Evolutionary conservation across 148 eudicot species (phyloP).

Genomic region (Agrostemma githago): DNA sequence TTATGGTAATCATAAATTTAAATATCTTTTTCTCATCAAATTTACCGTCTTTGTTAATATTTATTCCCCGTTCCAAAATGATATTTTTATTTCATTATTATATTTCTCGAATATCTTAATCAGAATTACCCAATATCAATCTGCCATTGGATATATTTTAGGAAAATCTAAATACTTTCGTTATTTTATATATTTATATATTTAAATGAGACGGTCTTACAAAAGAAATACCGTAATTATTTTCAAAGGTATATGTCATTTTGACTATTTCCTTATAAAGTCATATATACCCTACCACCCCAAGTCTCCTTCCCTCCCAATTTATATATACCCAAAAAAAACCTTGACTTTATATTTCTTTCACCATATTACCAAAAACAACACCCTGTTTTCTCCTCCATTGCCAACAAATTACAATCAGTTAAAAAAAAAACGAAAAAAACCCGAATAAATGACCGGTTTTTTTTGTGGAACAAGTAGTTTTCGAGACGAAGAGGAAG

Average conservation of each 20-base stretch:
- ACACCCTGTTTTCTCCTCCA: not conserved
- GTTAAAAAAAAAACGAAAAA: too few species aligned
- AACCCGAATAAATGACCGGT: constrained; percentile 15
- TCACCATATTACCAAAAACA: not conserved
- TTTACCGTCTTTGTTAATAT: too few species aligned
- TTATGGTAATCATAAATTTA: too few species aligned
- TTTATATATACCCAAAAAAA: not conserved
- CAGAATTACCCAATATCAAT: too few species aligned
- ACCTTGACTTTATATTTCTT: not conserved
- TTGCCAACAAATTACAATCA: not conserved
- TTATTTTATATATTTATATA: too few species aligned
- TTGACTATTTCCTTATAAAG: not conserved
- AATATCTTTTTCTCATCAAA: too few species aligned
- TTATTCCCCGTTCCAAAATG: too few species aligned
- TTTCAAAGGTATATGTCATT: not conserved
- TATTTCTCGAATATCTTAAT: too few species aligned
- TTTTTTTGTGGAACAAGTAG: constrained; percentile 30
- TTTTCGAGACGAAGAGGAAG: constrained; percentile 24
- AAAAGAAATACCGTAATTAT: not conserved
- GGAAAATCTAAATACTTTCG: too few species aligned
- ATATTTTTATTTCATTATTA: too few species aligned
- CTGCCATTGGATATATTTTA: too few species aligned
- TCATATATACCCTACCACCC: not conserved
- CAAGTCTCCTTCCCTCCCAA: not conserved
- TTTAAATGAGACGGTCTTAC: too few species aligned